Evolutionary conservation across 139 green algal genomes (phyloP), one percentile per base, ranked within the genome.

Genomic region (Zygnema cylindricum): DNA sequence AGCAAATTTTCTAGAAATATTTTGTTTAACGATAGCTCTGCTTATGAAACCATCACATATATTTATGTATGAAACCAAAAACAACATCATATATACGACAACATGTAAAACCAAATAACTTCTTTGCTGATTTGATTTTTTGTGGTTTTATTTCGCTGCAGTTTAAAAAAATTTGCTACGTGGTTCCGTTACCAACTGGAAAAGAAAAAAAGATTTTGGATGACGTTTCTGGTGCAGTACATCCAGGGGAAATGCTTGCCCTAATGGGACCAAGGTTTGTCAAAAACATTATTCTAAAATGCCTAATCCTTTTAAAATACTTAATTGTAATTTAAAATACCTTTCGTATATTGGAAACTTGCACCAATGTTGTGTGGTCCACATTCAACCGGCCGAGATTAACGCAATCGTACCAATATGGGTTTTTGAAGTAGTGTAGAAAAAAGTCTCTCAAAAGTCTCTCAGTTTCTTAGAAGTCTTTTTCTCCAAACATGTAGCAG

Each of bases 191-290:
- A 33, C 77, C 35, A 21, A n/a, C 77, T 21, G 33, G 71, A 39
- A 54, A 38, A 42, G 39, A 87, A 43, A 90, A 88, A 75, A 30
- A 42, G n/a, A 85, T 93, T 22, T 43, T 93, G 23, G 38, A 89
- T 40, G 81, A 85, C 16, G 55, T 93, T 22, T 88, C 57, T 33
- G 88, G 76, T 38, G 55, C 71, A 21, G 89, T 92, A 40, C 35
- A 55, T 2, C 92, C 95, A 0, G 77, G 93, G 1, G 83, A 97
- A 87, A 92, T 98, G 92, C 88, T 92, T 0, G 96, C 95, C 0
- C 85, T 98, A 81, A 95, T 97, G 95, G 95, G 95, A 16, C 93
- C 95, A 7, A 63, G 49, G 49, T 63, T 16, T 7, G 49, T 63
- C 49, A 16, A 16, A 7, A 7, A 63, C 16, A 7, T 16, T 16